A percentile compares a stretch with the other conserved stretches of the same genome.
phyloP scores from a whole-genome alignment of 495 filamentous ascomycete genomes.

The Penicillium flavigenum region DNA sequence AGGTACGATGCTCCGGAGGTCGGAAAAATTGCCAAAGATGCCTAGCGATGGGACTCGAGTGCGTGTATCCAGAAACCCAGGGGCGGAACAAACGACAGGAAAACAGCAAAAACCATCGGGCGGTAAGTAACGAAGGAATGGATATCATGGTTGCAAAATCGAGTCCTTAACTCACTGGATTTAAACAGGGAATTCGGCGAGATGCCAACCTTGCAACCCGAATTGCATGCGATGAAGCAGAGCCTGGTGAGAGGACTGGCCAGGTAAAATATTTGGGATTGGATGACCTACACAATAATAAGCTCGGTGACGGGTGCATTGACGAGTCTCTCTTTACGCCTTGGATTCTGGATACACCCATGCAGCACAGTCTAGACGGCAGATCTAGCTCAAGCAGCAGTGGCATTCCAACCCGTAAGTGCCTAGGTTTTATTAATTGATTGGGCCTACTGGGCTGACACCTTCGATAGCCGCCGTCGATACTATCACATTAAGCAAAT shows the following conservation, averaged over 20 bases:
- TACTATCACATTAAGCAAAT: neutral
- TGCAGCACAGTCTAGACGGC: neutral
- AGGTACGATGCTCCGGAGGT: neutral
- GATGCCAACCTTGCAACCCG: neutral
- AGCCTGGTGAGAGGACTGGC: neutral
- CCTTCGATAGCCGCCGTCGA: neutral
- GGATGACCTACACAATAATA: neutral
- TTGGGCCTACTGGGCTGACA: neutral
- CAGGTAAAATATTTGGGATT: neutral
- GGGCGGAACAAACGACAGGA: constrained; percentile 2
- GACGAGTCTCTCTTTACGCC: constrained; percentile 2
- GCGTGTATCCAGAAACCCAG: constrained; percentile 2
- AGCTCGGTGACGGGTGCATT: neutral
- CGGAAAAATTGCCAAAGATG: constrained; percentile 1
- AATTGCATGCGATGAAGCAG: neutral
- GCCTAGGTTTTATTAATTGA: neutral
- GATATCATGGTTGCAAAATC: neutral
- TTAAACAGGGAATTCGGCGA: neutral
- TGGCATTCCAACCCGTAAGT: neutral
- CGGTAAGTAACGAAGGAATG: neutral
- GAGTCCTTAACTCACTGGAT: neutral
- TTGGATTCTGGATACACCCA: constrained; percentile 2
- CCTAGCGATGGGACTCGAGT: constrained; percentile 1
- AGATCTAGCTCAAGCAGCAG: neutral
- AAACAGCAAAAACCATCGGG: neutral